Conservation (phyloP, 352 stramenopile species). For the Globisporangium ultimum region DNA sequence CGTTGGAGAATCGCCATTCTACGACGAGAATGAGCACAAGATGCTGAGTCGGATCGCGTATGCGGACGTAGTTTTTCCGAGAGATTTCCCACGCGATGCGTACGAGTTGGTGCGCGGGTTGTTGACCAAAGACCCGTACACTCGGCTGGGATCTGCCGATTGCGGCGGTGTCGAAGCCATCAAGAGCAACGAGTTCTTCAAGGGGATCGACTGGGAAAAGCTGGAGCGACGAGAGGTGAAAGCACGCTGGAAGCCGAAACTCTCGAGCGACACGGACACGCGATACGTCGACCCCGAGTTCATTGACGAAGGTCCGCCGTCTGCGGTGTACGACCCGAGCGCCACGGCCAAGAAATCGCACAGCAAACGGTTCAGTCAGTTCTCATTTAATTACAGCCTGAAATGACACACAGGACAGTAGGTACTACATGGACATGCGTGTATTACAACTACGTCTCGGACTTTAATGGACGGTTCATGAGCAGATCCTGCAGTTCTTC, state of each 20-base stretch:
- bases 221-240: slow-evolving; percentile 68
- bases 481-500: slow-evolving; percentile 71
- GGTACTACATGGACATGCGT: too few relatives aligned
- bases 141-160: slow-evolving; percentile 60
- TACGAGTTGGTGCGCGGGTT: slow-evolving; percentile 73
- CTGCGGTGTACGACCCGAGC: slow-evolving; percentile 75
- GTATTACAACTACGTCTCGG: slow-evolving; percentile 39
- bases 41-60: slow-evolving; percentile 86
- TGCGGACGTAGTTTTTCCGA: slow-evolving; percentile 69
- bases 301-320: slow-evolving; percentile 81
- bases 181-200: slow-evolving; percentile 73
- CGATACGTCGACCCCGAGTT: slow-evolving; percentile 88
- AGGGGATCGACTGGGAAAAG: slow-evolving; percentile 70
- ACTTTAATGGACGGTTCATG: slow-evolving; percentile 82
- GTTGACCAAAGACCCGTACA: slow-evolving; percentile 68
- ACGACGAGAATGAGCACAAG: slow-evolving; percentile 87
- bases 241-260: slow-evolving; percentile 79
- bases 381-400: slow-evolving; percentile 88
- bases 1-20: slow-evolving; percentile 82
- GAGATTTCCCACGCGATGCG: slow-evolving; percentile 72
- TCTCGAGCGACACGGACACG: slow-evolving; percentile 83
- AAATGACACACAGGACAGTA: slow-evolving; percentile 8
- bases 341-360: slow-evolving; percentile 51
- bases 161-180: slow-evolving; percentile 70
- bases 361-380: slow-evolving; percentile 88